Conservation (phyloP, 768 basidiomycete genomes). For the Gymnopilus dilepis region DNA sequence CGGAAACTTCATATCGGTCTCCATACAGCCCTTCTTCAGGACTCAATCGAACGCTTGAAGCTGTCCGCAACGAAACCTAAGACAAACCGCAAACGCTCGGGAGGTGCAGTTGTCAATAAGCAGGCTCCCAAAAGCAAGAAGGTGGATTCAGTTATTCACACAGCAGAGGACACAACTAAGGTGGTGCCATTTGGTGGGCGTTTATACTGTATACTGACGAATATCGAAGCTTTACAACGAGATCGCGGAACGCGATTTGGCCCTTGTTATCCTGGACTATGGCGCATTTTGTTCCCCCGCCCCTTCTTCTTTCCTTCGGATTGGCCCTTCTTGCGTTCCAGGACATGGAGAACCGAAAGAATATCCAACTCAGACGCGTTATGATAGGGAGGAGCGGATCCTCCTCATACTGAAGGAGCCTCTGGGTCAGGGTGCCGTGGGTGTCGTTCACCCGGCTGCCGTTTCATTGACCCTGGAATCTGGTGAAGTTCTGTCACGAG, state of each 20-base stretch:
- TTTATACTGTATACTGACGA: not conserved
- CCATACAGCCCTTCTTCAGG: conserved; percentile 13
- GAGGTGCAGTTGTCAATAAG: not conserved
- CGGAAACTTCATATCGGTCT: conserved; percentile 21
- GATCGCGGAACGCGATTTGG: not conserved
- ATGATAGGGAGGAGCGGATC: not conserved
- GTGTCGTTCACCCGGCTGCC: conserved; percentile 14
- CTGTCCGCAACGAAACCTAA: not conserved
- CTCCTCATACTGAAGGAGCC: not conserved
- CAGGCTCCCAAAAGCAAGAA: not conserved
- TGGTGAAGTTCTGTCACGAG: not conserved
- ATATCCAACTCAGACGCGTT: not conserved
- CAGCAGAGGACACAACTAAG: not conserved
- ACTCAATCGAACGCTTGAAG: conserved; percentile 1
- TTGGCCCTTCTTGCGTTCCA: conserved; percentile 6
- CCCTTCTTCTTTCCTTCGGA: conserved; percentile 13
- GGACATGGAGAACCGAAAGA: not conserved
- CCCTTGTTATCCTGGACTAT: conserved; percentile 7
- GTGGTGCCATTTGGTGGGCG: not conserved
- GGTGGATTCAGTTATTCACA: not conserved
- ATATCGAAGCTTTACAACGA: not conserved
- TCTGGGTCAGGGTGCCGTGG: conserved; percentile 17
- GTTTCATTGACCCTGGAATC: conserved; percentile 3
- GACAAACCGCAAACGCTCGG: not conserved
- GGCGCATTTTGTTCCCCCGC: conserved; percentile 6